phyloP scores from a whole-genome alignment of 2,329 filamentous ascomycete species.

The Xylogone sp. region DNA sequence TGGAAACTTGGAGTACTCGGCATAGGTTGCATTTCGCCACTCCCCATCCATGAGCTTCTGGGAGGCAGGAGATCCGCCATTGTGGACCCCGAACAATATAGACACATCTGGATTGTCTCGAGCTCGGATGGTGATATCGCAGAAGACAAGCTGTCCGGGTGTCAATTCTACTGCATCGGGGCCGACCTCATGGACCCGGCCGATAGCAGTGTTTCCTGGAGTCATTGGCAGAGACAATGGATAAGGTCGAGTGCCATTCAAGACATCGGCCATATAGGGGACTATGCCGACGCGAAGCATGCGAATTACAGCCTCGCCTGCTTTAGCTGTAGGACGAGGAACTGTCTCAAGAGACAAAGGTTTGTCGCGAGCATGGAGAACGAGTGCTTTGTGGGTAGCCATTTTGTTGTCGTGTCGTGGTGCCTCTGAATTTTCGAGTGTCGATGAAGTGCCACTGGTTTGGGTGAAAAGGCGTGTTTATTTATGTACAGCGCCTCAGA shows the following conservation, averaged over 20 bases:
- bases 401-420: no score
- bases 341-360: slow-evolving; percentile 5
- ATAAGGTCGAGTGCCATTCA: slow-evolving; percentile 29
- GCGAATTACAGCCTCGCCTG: slow-evolving; percentile 5
- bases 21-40: slow-evolving; percentile 27
- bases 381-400: slow-evolving; percentile 3
- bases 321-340: slow-evolving; percentile 4
- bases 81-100: slow-evolving; percentile 24
- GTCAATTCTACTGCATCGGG: slow-evolving; percentile 28
- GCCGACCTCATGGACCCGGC: slow-evolving; percentile 28
- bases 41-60: slow-evolving; percentile 24
- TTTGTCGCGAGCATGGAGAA: slow-evolving; percentile 5
- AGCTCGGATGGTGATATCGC: slow-evolving; percentile 29
- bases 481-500: no score
- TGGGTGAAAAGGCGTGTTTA: no score
- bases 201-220: slow-evolving; percentile 27
- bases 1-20: slow-evolving; percentile 30
- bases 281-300: slow-evolving; percentile 2
- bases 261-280: slow-evolving; percentile 25
- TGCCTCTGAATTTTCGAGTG: no score
- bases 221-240: slow-evolving; percentile 26
- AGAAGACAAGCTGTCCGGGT: slow-evolving; percentile 30
- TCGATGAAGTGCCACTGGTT: no score
- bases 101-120: slow-evolving; percentile 28
- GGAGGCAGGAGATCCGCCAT: slow-evolving; percentile 5